A percentile compares a stretch with the other conserved stretches of the same genome.
Conservation (phyloP, 2,329 filamentous ascomycete species). For the Ceratocystis smalleyi region DNA sequence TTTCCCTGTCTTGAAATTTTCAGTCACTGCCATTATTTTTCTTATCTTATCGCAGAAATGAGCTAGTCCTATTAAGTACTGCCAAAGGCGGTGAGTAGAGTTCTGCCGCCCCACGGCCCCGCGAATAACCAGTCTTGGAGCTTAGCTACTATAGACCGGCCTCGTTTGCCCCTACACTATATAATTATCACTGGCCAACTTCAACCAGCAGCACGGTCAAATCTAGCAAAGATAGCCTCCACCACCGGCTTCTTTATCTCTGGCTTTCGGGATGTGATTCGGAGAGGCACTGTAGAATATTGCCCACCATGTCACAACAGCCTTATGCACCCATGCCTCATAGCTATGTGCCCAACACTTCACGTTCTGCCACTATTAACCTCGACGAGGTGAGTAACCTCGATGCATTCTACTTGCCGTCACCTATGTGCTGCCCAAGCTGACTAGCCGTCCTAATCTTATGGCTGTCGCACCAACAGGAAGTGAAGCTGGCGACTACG, state of each 20-base stretch:
- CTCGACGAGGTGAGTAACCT: conserved; percentile 58
- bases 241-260: background rate
- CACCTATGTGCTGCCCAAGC: background rate
- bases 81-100: conserved; percentile 9
- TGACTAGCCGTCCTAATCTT: background rate
- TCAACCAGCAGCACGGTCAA: no score
- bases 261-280: conserved; percentile 10
- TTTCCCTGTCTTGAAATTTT: conserved; percentile 15
- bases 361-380: conserved; percentile 76
- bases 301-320: conserved; percentile 36
- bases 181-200: no score
- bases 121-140: background rate
- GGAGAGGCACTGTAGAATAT: background rate
- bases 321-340: conserved; percentile 81
- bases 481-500: conserved; percentile 80
- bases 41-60: conserved; percentile 16
- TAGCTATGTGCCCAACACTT: conserved; percentile 76
- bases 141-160: background rate
- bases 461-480: conserved; percentile 34
- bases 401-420: conserved; percentile 1
- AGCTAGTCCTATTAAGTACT: conserved; percentile 7
- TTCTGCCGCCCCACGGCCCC: conserved; percentile 11
- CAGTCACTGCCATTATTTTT: conserved; percentile 10
- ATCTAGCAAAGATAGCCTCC: no score
- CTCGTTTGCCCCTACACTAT: no score